These are phyloP conservation scores for Podospora didyma DNA, from an alignment of 495 filamentous ascomycete species.

Conservation along the genomic window DNA sequence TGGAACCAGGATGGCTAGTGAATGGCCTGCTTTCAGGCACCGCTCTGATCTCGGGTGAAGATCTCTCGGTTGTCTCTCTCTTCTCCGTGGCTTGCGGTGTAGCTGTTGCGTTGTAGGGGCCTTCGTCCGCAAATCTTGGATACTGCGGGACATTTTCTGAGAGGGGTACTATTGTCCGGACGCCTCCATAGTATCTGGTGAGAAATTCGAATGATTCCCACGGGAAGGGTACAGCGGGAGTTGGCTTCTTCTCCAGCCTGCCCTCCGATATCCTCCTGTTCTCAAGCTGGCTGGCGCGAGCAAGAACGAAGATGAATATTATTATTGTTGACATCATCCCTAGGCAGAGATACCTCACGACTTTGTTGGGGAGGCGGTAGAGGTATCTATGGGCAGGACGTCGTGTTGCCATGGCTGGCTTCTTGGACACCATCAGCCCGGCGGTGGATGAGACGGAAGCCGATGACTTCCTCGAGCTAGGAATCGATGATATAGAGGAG, in stretches of 20 bases:
- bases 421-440: constrained; percentile 49
- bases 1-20: constrained; percentile 60
- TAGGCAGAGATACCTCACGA: constrained; percentile 69
- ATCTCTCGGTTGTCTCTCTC: constrained; percentile 51
- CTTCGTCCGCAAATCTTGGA: constrained; percentile 53
- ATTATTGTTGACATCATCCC: constrained; percentile 63
- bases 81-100: constrained; percentile 11
- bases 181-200: constrained; percentile 78
- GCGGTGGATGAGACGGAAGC: constrained; percentile 47
- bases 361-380: constrained; percentile 59
- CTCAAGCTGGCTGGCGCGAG: constrained; percentile 65
- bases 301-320: constrained; percentile 66
- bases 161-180: constrained; percentile 60
- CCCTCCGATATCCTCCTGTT: constrained; percentile 56
- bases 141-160: constrained; percentile 70
- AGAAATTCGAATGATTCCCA: constrained; percentile 85
- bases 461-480: constrained; percentile 38
- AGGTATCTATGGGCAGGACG: constrained; percentile 39
- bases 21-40: constrained; percentile 69
- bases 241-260: constrained; percentile 42
- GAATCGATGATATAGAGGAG: constrained; percentile 31
- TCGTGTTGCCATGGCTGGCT: constrained; percentile 31
- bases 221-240: constrained; percentile 52
- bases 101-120: constrained; percentile 30
- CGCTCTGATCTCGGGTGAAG: constrained; percentile 62